phyloP scores from a whole-genome alignment of 2,329 filamentous ascomycete genomes.

The Diaporthe amygdali region DNA sequence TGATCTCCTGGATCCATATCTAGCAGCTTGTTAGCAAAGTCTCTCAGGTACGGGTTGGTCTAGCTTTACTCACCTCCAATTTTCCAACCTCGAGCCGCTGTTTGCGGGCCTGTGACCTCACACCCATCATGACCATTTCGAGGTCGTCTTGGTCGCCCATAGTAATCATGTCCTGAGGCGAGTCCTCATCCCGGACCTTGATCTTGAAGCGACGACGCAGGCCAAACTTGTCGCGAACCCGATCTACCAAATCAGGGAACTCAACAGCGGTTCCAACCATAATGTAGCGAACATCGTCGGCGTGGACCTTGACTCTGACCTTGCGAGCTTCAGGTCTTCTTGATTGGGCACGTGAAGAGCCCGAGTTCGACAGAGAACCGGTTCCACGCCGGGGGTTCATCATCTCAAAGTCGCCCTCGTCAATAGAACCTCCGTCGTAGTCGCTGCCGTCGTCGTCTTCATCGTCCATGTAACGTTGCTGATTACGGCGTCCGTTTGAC shows the following conservation, averaged over 20 bases:
- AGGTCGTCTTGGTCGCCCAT: constrained; percentile 96
- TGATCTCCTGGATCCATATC: constrained; percentile 41
- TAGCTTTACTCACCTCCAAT: constrained; percentile 77
- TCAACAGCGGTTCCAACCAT: constrained; percentile 77
- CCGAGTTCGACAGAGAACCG: constrained; percentile 46
- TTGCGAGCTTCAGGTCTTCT: constrained; percentile 72
- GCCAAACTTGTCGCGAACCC: constrained; percentile 86
- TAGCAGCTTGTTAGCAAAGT: constrained; percentile 30
- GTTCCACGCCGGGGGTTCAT: constrained; percentile 56
- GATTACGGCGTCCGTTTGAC: constrained; percentile 46
- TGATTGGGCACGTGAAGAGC: constrained; percentile 58
- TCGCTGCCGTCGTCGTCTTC: constrained; percentile 79
- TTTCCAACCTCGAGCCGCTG: constrained; percentile 85
- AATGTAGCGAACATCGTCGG: constrained; percentile 89
- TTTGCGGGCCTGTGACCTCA: constrained; percentile 71
- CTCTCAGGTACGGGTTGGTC: background rate
- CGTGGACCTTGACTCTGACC: constrained; percentile 91
- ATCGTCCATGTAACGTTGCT: constrained; percentile 76
- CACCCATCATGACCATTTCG: constrained; percentile 80
- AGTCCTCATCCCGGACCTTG: constrained; percentile 83
- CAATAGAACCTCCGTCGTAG: constrained; percentile 72
- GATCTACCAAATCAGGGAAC: constrained; percentile 78
- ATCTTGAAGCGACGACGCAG: constrained; percentile 82
- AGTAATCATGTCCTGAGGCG: constrained; percentile 88
- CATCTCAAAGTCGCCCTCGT: constrained; percentile 84